Conservation (phyloP, 345 rosid genomes). For the Salix arbutifolia region DNA sequence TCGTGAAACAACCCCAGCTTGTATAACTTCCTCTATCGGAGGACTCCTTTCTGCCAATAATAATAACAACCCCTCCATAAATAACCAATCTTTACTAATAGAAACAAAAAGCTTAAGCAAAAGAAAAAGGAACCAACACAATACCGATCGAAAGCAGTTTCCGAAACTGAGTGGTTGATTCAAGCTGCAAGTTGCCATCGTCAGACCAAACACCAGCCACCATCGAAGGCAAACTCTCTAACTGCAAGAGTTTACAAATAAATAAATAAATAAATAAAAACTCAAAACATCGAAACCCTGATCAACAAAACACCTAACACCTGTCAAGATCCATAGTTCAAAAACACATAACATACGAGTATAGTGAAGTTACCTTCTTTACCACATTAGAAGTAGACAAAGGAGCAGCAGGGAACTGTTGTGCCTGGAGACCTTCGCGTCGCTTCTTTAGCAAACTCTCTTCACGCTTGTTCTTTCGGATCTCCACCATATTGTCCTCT, state of each 20-base stretch:
- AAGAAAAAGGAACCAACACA: background rate
- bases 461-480: constrained; percentile 31
- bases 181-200: constrained; percentile 21
- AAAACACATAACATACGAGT: background rate
- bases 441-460: constrained; percentile 31
- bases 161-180: constrained; percentile 28
- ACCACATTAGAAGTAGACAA: constrained; percentile 4
- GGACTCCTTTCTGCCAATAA: constrained; percentile 14
- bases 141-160: constrained; percentile 29
- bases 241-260: constrained; percentile 8
- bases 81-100: background rate
- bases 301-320: background rate
- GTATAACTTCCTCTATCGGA: constrained; percentile 29
- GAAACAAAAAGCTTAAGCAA: background rate
- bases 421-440: constrained; percentile 22
- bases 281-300: background rate
- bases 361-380: constrained; percentile 17
- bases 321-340: background rate
- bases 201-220: constrained; percentile 26
- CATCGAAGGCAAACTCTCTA: constrained; percentile 29
- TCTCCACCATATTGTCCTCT: constrained; percentile 26
- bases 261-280: background rate
- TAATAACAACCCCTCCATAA: background rate
- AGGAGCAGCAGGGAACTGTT: constrained; percentile 4
- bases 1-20: constrained; percentile 32